A percentile compares a stretch with the other conserved stretches of the same genome.
Evolutionary conservation across 257 asterid genomes (phyloP).

Genomic region (Haberlea rhodopensis): DNA sequence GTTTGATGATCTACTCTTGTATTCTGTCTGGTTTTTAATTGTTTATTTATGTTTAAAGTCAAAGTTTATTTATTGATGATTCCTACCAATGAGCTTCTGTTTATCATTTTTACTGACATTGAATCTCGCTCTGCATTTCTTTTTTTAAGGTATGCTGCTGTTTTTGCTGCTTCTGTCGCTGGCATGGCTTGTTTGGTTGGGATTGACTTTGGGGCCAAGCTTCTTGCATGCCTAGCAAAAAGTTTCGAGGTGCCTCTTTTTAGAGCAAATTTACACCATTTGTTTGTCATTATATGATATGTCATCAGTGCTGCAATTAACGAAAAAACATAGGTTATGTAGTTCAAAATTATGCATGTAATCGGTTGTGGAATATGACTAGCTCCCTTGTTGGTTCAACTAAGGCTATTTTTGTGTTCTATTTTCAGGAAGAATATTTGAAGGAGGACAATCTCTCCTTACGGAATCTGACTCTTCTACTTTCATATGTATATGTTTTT

Average conservation of each 20-base stretch:
- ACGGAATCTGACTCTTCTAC: conserved; percentile 76
- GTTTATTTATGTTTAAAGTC: too few species aligned
- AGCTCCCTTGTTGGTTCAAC: conserved; percentile 17
- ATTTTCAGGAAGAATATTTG: conserved; percentile 74
- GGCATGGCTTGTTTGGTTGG: conserved; percentile 92
- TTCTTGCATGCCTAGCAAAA: conserved; percentile 76
- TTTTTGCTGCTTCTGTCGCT: conserved; percentile 87
- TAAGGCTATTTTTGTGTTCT: conserved; percentile 24
- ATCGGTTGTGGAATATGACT: conserved; percentile 2
- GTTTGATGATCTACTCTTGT: too few species aligned
- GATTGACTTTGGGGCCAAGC: conserved; percentile 90
- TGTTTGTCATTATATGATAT: conserved; percentile 10
- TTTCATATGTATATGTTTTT: conserved; percentile 72
- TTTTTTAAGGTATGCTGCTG: conserved; percentile 83
- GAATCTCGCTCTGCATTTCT: conserved; percentile 16
- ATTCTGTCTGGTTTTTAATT: too few species aligned
- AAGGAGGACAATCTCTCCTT: conserved; percentile 84
- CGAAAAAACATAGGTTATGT: background rate
- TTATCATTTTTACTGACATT: conserved; percentile 22
- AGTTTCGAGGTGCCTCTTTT: conserved; percentile 67
- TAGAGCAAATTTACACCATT: conserved; percentile 7
- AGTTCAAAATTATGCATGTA: background rate
- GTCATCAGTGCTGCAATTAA: background rate
- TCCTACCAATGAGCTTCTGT: background rate
- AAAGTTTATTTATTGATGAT: background rate